Percentiles rank a stretch among this genome's conserved stretches.
Conservation (phyloP, 2,329 filamentous ascomycete species). For the Apiospora malaysiana region DNA sequence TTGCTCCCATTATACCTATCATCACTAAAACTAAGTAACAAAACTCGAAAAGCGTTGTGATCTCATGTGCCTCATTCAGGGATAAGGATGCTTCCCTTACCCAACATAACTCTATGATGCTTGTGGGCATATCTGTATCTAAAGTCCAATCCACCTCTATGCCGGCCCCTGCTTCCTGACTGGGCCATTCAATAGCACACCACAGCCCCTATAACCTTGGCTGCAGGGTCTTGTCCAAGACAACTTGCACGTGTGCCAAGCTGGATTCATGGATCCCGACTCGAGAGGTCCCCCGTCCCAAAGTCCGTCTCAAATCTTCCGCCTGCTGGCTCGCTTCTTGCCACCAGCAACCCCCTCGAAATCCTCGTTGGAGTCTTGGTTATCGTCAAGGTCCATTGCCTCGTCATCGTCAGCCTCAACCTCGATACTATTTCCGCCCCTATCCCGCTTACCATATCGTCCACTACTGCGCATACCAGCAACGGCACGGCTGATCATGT, state of each 20-base stretch:
- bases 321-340: slow-evolving; percentile 57
- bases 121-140: background rate
- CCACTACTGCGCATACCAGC: slow-evolving; percentile 24
- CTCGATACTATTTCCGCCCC: slow-evolving; percentile 36
- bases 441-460: slow-evolving; percentile 27
- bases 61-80: slow-evolving; percentile 6
- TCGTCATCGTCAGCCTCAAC: slow-evolving; percentile 50
- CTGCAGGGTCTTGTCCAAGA: background rate
- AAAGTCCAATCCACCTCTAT: background rate
- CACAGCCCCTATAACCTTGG: background rate
- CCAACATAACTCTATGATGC: slow-evolving; percentile 9
- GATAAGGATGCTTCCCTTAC: background rate
- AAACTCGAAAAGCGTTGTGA: background rate
- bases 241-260: background rate
- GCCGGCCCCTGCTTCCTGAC: background rate
- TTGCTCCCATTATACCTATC: background rate
- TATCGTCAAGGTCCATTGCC: slow-evolving; percentile 64
- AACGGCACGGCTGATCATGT: slow-evolving; percentile 33
- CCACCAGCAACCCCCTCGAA: slow-evolving; percentile 39
- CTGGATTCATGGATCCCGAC: background rate
- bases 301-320: slow-evolving; percentile 52
- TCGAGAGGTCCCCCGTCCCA: background rate
- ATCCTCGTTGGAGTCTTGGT: slow-evolving; percentile 51
- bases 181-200: background rate
- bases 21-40: background rate